Base-by-base conservation (phyloP, 495 filamentous ascomycete species). In the Neurospora sp. region DNA sequence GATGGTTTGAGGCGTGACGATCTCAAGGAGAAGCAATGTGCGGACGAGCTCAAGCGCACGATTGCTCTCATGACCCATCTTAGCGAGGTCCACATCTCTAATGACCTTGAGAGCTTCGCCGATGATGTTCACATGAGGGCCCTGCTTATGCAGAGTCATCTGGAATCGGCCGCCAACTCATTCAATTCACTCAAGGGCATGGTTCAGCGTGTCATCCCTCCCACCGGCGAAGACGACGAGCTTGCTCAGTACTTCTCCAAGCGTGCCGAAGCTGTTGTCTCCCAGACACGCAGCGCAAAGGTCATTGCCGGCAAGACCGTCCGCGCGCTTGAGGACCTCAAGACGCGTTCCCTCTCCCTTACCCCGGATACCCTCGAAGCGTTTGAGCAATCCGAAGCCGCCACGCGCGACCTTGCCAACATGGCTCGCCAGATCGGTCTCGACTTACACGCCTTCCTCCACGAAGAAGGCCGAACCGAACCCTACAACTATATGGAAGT, bases 1-100 rank as follows among this genome's bases (percentile, higher is more conserved):
- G 94, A 98, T 48, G 87, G 86, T 3, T 77, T 97, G 69, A 90
- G 92, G 73, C 89, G 89, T 69, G 94, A 97, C 75, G 94, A 98
- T 71, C 79, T 98, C n/a, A 93, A 94, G 77, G 90, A 92, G 82
- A 89, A 90, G 76, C 90, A 93, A 70, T 92, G 94, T 77, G 90
- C 89, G 3, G 86, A 87, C 7, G 94, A 97, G 77, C 82, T 98
- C 42, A 90, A 96, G 78, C 84, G 92, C 70, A 91, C 91, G 3
- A 94, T 97, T 73, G 91, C 94, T 71, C 84, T 98, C 41, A 90
- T 98, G 85, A 86, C 87, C 3, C 94, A 98, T 79, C 87, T 98
- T 2, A 90, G 90, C 5, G 92, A 95, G 77, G 89, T 92, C 9
- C 89, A 96, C 74, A 90, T 97, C 65, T 86, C 89, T 9, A 85